Percentiles rank a stretch among this genome's conserved stretches.
These are phyloP conservation scores for Batrachochytrium dendrobatidis DNA, from an alignment of 371 early-diverging fungal species.

Conservation along the genomic window DNA sequence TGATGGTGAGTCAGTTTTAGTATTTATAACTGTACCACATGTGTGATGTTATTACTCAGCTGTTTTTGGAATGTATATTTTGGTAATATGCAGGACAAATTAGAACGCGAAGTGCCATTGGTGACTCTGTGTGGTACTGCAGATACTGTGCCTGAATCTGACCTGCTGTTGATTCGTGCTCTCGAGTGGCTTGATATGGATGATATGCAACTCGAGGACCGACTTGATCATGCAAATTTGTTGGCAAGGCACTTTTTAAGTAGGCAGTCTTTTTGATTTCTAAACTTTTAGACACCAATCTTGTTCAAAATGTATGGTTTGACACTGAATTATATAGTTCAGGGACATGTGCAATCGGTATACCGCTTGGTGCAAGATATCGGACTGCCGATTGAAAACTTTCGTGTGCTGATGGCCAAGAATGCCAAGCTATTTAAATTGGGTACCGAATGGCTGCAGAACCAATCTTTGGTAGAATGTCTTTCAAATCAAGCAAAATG, in stretches of 20 bases:
- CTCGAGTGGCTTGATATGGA: conserved; percentile 6
- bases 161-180: conserved; percentile 4
- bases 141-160: not conserved
- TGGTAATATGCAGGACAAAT: not conserved
- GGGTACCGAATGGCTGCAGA: too few relatives aligned
- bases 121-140: conserved; percentile 3
- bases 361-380: too few relatives aligned
- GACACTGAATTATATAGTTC: too few relatives aligned
- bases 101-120: not conserved
- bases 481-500: too few relatives aligned
- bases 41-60: not conserved
- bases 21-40: too few relatives aligned
- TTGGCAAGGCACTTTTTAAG: not conserved
- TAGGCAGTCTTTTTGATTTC: not conserved
- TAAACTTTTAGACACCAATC: too few relatives aligned
- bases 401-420: too few relatives aligned
- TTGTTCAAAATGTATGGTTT: too few relatives aligned
- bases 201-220: not conserved
- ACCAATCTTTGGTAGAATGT: too few relatives aligned
- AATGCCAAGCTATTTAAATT: too few relatives aligned
- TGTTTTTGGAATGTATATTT: not conserved
- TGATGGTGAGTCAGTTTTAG: not conserved
- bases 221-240: not conserved
- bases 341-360: too few relatives aligned
- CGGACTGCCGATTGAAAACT: too few relatives aligned